phyloP scores from a whole-genome alignment of 1,139 yeast genomes.

The Suhomyces choctaworum region DNA sequence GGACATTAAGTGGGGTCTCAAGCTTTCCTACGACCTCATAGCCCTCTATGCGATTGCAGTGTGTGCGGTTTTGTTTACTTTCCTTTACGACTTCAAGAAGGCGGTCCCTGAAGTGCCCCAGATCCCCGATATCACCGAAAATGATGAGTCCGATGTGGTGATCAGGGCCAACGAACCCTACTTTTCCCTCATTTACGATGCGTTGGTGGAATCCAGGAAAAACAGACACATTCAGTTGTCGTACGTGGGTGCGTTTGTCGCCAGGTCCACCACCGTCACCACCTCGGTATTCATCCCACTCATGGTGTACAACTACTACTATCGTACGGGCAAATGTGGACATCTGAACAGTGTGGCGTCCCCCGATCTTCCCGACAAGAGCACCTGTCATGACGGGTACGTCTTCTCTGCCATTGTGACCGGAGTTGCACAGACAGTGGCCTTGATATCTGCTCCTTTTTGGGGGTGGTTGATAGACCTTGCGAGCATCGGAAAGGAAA shows the following conservation, averaged over 20 bases:
- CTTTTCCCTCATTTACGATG: constrained; percentile 7
- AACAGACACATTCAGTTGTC: constrained; percentile 48
- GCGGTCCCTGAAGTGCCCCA: constrained; percentile 12
- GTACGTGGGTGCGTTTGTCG: constrained; percentile 61
- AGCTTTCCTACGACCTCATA: constrained; percentile 50
- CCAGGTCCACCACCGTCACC: constrained; percentile 63
- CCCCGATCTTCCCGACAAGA: constrained; percentile 26
- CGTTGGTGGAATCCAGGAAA: constrained; percentile 13
- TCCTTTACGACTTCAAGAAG: constrained; percentile 42
- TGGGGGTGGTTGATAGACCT: constrained; percentile 60
- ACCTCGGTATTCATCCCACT: constrained; percentile 65
- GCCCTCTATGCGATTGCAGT: constrained; percentile 43
- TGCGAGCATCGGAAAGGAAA: constrained; percentile 39
- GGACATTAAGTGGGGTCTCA: constrained; percentile 42
- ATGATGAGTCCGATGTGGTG: constrained; percentile 14
- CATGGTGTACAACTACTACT: constrained; percentile 58
- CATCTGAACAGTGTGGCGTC: constrained; percentile 13
- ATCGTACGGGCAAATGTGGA: constrained; percentile 49
- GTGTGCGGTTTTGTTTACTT: constrained; percentile 39
- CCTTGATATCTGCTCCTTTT: constrained; percentile 59
- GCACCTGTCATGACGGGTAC: constrained; percentile 62
- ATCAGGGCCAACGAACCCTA: constrained; percentile 8
- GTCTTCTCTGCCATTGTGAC: constrained; percentile 65
- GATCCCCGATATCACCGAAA: constrained; percentile 13
- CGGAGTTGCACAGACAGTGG: constrained; percentile 62